A percentile compares a stretch with the other conserved stretches of the same genome.
Evolutionary conservation across 306 rosid species (phyloP).

Genomic region (Pachyrhizus erosus): DNA sequence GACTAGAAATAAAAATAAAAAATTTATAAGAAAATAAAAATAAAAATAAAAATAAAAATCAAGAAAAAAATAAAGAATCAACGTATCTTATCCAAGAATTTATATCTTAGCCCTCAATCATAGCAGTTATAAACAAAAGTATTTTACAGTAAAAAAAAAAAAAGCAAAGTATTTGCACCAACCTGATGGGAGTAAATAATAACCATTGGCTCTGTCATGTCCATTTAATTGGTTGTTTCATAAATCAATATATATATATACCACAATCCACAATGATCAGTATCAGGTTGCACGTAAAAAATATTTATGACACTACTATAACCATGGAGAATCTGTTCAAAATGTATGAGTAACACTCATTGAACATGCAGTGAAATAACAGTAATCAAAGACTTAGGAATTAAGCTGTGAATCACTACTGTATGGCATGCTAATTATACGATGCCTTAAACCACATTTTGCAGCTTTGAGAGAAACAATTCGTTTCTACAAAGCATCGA

Average conservation of each 20-base stretch:
- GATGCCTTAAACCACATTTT: not conserved
- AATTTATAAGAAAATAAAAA: no score
- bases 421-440: not conserved
- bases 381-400: not conserved
- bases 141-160: no score
- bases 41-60: no score
- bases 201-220: not conserved
- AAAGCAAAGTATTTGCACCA: not conserved
- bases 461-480: not conserved
- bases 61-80: no score
- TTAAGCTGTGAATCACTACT: not conserved
- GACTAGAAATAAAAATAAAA: no score
- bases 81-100: no score
- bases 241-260: not conserved
- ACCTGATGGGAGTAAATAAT: not conserved
- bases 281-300: not conserved
- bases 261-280: not conserved
- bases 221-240: not conserved
- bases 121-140: not conserved
- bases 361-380: not conserved
- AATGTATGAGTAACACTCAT: not conserved
- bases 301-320: not conserved
- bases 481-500: not conserved
- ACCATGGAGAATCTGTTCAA: not conserved
- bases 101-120: not conserved